Evolutionary conservation across 129 eudicot genomes (phyloP), one percentile per base, ranked within the genome.

Genomic region (Lonicera japonica): DNA sequence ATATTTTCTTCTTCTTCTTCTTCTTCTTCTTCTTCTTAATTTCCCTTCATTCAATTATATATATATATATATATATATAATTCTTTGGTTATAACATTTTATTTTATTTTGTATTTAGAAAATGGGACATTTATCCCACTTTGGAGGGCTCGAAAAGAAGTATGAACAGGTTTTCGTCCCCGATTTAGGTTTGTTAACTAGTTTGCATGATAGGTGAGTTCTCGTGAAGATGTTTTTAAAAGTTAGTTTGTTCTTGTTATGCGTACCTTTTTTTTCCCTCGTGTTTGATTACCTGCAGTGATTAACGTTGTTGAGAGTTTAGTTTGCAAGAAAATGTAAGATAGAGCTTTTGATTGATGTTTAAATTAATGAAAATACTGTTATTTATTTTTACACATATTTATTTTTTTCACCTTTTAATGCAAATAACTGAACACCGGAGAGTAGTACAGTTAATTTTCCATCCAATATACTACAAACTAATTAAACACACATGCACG

Each of bases 201-300:
- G 65, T n/a, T 18, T 60, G 1, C 39, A 60, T 39, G 65, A 60
- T 40, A 60, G 65, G 52, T 40, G 52, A 38, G 65, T 60, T n/a
- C 16, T 6, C 9, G 36, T 29, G 4, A n/a, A n/a, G 36, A 29
- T 29, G 2, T 29, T 29, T 29, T 29, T 8, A 10, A 12, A 45
- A 45, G 51, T 1, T 45, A 45, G 4, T 12, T 45, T 15, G 5
- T 15, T 10, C 51, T 10, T 45, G 14, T 15, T 29, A 29, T 29
- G 36, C 36, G 36, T 23, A 14, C 22, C 22, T 56, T 21, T 3
- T 25, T 18, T 56, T 13, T 12, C 13, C 29, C 22, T 50, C 24
- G 5, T 15, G 0, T 21, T 17, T 56, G 14, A 15, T 34, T 38
- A 11, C 22, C 15, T 56, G 38, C 25, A 55, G 21, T 21, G 25